Base-by-base conservation (phyloP, 306 rosid species). In the Parietaria judaica region DNA sequence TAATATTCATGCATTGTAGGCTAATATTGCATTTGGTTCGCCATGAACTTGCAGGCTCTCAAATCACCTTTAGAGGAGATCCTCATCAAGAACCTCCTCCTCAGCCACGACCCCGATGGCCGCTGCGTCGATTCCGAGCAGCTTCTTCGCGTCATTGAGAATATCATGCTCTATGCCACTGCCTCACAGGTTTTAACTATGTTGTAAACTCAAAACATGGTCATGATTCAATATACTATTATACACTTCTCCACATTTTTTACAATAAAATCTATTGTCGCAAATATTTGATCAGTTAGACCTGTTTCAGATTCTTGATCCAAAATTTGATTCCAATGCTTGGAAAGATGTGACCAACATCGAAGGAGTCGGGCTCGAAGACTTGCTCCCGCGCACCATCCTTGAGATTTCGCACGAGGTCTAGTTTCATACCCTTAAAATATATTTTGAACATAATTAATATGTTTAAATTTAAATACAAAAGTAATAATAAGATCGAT, bases 51-150 rank as follows among this genome's bases (percentile, higher is more conserved):
- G 57, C 76, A 60, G n/a, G 48, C 69, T 43, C 64, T 74, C 36
- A 31, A 55, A 46, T 54, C 80, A 36, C 73, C 53, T 8, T 14
- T 60, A 60, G 77, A 79, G 61, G 80, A 79, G 43, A 43, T 66
- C 47, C 69, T 76, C 60, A 68, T 81, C 10, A 70, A 74, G 75
- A 76, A 80, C 70, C 77, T 86, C 54, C 84, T 79, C 70, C 78
- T 83, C 3, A 75, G 77, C 61, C 90, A 86, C 51, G 85, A 81
- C 36, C 85, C 95, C 14, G 87, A 79, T 70, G 85, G 79, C 60
- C 85, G 80, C 14, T 71, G 71, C 72, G 65, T 83, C 70, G 95
- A 86, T 68, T 86, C 89, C 46, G 81, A 76, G 67, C 58, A 69
- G 35, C 67, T 81, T 75, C 80, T 83, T 47, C 78, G 44, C 34